These are phyloP conservation scores for Diaporthe citrichinensis DNA, from an alignment of 2,329 filamentous ascomycete species.

Conservation along the genomic window DNA sequence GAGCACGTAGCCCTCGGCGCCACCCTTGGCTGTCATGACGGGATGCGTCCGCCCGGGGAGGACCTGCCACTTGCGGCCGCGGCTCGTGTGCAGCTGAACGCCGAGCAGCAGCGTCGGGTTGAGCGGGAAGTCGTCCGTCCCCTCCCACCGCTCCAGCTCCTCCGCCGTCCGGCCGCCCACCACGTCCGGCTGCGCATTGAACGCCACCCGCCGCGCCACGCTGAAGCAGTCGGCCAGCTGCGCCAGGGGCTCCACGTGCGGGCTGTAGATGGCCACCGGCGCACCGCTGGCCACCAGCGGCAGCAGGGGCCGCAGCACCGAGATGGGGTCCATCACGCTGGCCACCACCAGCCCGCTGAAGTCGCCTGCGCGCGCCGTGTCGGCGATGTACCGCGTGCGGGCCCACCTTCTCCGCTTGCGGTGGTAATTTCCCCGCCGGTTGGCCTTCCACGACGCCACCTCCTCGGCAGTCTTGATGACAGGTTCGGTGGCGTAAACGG, in stretches of 20 bases:
- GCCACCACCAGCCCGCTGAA: constrained; percentile 90
- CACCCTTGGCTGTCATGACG: constrained; percentile 89
- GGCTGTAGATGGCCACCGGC: constrained; percentile 87
- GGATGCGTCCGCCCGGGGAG: constrained; percentile 93
- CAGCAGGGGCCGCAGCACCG: constrained; percentile 80
- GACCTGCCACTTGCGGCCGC: constrained; percentile 89
- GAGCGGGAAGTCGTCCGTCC: constrained; percentile 84
- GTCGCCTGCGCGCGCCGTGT: constrained; percentile 79
- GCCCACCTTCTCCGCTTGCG: constrained; percentile 90
- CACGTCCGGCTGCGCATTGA: constrained; percentile 66
- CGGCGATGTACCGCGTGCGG: constrained; percentile 78
- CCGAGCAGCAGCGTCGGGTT: constrained; percentile 89
- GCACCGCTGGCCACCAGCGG: constrained; percentile 88
- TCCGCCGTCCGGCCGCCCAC: constrained; percentile 59
- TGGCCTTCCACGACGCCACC: constrained; percentile 81
- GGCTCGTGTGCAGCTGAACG: constrained; percentile 83
- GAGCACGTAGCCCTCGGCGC: constrained; percentile 91
- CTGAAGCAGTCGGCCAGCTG: constrained; percentile 87
- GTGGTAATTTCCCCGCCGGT: constrained; percentile 86
- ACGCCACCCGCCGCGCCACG: constrained; percentile 83
- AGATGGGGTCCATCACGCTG: constrained; percentile 83
- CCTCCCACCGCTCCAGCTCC: constrained; percentile 69
- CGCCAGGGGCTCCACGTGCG: constrained; percentile 83
- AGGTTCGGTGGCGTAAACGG: constrained; percentile 78
- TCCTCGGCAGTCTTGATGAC: constrained; percentile 70